phyloP scores from a whole-genome alignment of 148 eudicot species.

The Cornus kousa region DNA sequence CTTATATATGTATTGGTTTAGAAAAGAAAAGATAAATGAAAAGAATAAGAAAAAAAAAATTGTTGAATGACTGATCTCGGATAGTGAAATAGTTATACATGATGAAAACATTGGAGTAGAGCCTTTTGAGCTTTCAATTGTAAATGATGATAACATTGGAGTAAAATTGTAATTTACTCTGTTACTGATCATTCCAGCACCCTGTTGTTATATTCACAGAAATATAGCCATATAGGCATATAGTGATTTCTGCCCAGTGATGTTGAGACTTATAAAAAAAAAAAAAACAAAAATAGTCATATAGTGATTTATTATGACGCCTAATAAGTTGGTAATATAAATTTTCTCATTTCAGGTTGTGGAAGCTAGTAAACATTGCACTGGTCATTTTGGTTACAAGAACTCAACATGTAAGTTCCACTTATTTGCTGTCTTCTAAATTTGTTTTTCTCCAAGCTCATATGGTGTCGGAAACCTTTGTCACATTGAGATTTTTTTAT shows the following conservation, averaged over 20 bases:
- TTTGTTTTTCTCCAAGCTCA: not conserved
- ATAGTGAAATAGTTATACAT: not conserved
- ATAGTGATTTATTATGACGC: not conserved
- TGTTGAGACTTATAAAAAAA: too few species aligned
- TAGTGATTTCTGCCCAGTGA: too few species aligned
- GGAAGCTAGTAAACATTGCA: constrained; percentile 63
- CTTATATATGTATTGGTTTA: too few species aligned
- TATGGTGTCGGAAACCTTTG: not conserved
- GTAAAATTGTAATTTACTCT: not conserved
- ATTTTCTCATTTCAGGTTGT: constrained; percentile 46
- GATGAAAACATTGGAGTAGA: not conserved
- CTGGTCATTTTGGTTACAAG: constrained; percentile 58
- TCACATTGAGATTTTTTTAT: not conserved
- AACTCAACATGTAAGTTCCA: constrained; percentile 54
- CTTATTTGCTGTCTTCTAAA: not conserved
- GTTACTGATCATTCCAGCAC: not conserved
- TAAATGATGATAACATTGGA: not conserved
- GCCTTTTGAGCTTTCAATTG: not conserved
- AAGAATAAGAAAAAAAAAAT: too few species aligned
- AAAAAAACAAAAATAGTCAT: not conserved
- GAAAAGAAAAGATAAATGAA: too few species aligned
- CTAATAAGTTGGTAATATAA: not conserved
- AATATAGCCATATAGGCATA: not conserved
- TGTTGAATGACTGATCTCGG: not conserved
- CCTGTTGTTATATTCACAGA: not conserved